Evolutionary conservation across 768 basidiomycete genomes (phyloP).

Genomic region (Cystofilobasidium ferigula): DNA sequence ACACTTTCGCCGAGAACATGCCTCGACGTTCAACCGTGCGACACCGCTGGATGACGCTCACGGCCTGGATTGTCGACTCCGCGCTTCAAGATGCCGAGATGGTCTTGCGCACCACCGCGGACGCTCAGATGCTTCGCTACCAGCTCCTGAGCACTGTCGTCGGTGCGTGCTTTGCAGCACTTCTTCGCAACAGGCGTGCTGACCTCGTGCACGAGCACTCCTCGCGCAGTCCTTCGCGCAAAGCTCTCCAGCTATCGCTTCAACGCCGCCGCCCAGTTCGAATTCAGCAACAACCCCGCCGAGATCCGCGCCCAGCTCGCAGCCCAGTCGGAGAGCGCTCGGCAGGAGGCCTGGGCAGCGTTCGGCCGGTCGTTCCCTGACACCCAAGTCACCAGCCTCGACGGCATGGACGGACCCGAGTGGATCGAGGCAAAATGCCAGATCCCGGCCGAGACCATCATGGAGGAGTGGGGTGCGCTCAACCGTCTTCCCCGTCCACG

Average conservation of each 20-base stretch:
- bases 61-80: too few relatives aligned
- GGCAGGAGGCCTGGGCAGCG: constrained; percentile 47
- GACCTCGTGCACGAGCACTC: too few relatives aligned
- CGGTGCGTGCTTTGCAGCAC: constrained; percentile 46
- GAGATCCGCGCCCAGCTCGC: constrained; percentile 46
- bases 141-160: constrained; percentile 39
- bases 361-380: constrained; percentile 44
- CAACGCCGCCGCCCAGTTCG: too few relatives aligned
- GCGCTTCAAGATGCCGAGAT: too few relatives aligned
- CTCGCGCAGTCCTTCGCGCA: too few relatives aligned
- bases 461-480: constrained; percentile 46
- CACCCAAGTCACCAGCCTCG: constrained; percentile 37
- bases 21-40: too few relatives aligned
- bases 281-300: constrained; percentile 9
- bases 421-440: constrained; percentile 47
- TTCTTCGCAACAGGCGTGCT: constrained; percentile 43
- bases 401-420: constrained; percentile 28
- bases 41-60: constrained; percentile 37
- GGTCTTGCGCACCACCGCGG: constrained; percentile 11
- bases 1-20: constrained; percentile 9
- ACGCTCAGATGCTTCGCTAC: constrained; percentile 31
- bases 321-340: constrained; percentile 46
- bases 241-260: too few relatives aligned
- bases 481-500: constrained; percentile 30
- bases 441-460: constrained; percentile 38